These are phyloP conservation scores for Gomphus bonarii DNA, from an alignment of 1,284 basidiomycete species.

Conservation along the genomic window DNA sequence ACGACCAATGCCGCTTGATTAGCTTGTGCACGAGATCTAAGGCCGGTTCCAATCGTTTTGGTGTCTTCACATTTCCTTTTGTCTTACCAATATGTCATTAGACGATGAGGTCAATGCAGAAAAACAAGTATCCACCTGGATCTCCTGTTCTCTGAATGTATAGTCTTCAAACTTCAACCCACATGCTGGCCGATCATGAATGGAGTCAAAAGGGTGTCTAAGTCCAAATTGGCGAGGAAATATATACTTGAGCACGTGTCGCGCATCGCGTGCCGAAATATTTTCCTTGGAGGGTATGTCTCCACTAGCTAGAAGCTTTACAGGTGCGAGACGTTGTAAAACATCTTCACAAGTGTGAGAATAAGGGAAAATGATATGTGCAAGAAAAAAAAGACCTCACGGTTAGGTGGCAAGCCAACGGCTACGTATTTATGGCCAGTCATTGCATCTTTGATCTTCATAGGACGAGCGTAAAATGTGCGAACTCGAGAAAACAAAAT, in stretches of 20 bases:
- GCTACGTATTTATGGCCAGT: conserved; percentile 25
- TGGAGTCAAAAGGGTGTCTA: conserved; percentile 39
- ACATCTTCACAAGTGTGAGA: conserved; percentile 35
- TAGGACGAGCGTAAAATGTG: conserved; percentile 61
- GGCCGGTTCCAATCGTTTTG: conserved; percentile 51
- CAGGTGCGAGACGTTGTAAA: conserved; percentile 37
- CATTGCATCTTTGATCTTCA: conserved; percentile 32
- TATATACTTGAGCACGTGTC: conserved; percentile 71
- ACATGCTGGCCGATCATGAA: conserved; percentile 13
- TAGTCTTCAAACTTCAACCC: conserved; percentile 37
- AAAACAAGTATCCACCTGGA: conserved; percentile 38
- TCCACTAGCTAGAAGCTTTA: background rate
- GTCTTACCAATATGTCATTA: conserved; percentile 23
- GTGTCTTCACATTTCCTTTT: conserved; percentile 52
- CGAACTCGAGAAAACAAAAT: conserved; percentile 45
- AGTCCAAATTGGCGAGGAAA: conserved; percentile 74
- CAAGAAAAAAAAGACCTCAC: conserved; percentile 27
- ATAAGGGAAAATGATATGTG: background rate
- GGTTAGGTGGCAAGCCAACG: conserved; percentile 59
- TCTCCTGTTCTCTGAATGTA: conserved; percentile 57
- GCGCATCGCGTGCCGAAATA: conserved; percentile 34
- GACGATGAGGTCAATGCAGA: background rate
- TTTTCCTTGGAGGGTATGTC: conserved; percentile 10
- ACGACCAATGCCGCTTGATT: conserved; percentile 58
- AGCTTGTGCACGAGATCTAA: conserved; percentile 51